A percentile compares a stretch with the other conserved stretches of the same genome.
phyloP scores from a whole-genome alignment of 371 early-diverging fungal species.

The Catenaria anguillulae region DNA sequence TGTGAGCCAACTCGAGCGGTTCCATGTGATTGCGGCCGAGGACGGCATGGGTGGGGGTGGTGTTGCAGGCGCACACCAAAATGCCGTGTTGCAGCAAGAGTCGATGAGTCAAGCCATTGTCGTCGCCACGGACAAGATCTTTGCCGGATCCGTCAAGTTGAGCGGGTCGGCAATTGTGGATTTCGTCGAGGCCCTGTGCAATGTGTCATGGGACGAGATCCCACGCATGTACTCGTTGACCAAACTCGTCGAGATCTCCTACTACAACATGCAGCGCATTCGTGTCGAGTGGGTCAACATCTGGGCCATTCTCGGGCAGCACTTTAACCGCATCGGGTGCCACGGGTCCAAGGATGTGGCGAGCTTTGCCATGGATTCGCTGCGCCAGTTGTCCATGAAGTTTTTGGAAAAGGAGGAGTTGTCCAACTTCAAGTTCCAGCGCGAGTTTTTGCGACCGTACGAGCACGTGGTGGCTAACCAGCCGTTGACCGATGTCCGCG shows the following conservation, averaged over 20 bases:
- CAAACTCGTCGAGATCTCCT: slow-evolving; percentile 81
- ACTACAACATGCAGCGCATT: slow-evolving; percentile 95
- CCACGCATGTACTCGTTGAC: slow-evolving; percentile 79
- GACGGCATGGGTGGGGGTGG: background rate
- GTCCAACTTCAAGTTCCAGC: slow-evolving; percentile 88
- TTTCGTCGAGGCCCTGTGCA: slow-evolving; percentile 73
- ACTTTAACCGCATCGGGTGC: slow-evolving; percentile 82
- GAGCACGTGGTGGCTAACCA: slow-evolving; percentile 64
- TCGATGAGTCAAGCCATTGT: slow-evolving; percentile 40
- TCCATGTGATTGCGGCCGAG: slow-evolving; percentile 15
- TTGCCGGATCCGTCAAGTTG: slow-evolving; percentile 41
- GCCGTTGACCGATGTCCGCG: slow-evolving; percentile 62
- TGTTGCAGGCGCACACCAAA: background rate
- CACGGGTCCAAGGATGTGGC: slow-evolving; percentile 71
- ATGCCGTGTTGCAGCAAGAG: slow-evolving; percentile 1
- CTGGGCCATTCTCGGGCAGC: slow-evolving; percentile 81
- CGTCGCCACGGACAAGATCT: slow-evolving; percentile 68
- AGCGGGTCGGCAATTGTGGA: slow-evolving; percentile 60
- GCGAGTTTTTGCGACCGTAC: slow-evolving; percentile 85
- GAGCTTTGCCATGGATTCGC: slow-evolving; percentile 79
- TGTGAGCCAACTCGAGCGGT: slow-evolving; percentile 66
- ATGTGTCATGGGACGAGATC: slow-evolving; percentile 80
- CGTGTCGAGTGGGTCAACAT: slow-evolving; percentile 90
- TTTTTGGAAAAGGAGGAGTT: slow-evolving; percentile 89
- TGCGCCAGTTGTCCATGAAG: slow-evolving; percentile 84